Evolutionary conservation across 2,329 filamentous ascomycete species (phyloP).

Genomic region (Diaporthe citrichinensis): DNA sequence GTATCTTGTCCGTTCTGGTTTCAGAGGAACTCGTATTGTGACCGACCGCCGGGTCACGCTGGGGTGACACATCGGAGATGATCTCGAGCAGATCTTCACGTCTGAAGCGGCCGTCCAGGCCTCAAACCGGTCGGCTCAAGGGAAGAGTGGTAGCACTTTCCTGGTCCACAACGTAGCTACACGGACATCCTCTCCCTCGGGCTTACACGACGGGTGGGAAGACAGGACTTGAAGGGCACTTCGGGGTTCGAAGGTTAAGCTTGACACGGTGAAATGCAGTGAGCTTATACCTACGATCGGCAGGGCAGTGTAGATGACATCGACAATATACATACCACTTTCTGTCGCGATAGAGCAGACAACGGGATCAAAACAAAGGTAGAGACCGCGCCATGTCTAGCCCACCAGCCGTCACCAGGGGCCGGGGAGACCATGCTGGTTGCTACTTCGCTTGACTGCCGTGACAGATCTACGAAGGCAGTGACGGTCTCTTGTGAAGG

Average conservation of each 20-base stretch:
- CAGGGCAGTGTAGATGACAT: neutral
- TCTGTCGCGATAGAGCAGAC: neutral
- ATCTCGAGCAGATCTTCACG: constrained; percentile 1
- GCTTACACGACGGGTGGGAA: neutral
- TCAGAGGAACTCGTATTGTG: neutral
- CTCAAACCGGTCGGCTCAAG: neutral
- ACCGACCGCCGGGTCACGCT: neutral
- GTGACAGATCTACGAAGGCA: constrained; percentile 18
- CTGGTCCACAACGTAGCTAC: neutral
- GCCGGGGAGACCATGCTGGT: neutral
- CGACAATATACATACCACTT: neutral
- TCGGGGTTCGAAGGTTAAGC: neutral
- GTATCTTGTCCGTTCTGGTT: neutral
- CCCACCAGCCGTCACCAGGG: neutral
- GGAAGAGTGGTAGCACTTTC: neutral
- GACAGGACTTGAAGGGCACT: neutral
- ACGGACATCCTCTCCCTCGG: no score
- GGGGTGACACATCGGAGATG: neutral
- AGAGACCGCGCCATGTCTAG: neutral
- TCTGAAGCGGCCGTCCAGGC: neutral
- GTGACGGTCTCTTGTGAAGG: constrained; percentile 2
- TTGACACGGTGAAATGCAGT: neutral
- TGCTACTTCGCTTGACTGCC: neutral
- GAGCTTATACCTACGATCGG: neutral
- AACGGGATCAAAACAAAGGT: no score